These are phyloP conservation scores for Globisporangium polare DNA, from an alignment of 352 stramenopile species.

Conservation along the genomic window DNA sequence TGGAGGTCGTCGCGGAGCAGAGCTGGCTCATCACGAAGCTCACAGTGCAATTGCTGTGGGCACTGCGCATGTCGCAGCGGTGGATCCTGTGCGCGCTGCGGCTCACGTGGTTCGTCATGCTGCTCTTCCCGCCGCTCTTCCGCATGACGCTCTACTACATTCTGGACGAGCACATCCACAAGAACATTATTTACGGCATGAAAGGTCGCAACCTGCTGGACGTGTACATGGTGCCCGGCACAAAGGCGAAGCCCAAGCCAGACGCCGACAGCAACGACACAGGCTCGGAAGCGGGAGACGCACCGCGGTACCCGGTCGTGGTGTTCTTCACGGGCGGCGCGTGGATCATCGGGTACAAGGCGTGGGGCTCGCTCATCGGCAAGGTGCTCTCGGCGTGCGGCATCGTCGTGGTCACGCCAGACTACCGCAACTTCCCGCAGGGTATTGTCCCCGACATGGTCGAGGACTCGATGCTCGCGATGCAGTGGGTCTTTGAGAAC, in stretches of 20 bases:
- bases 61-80: conserved; percentile 55
- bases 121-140: conserved; percentile 52
- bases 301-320: conserved; percentile 64
- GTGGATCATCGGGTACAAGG: conserved; percentile 94
- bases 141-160: conserved; percentile 61
- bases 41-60: conserved; percentile 61
- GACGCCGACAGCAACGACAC: conserved; percentile 7
- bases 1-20: conserved; percentile 63
- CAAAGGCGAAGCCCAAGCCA: conserved; percentile 9
- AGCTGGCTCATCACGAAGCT: conserved; percentile 75
- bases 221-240: conserved; percentile 63
- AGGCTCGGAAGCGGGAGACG: not conserved
- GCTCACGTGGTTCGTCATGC: conserved; percentile 56
- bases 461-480: conserved; percentile 71
- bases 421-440: conserved; percentile 92
- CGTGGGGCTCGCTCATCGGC: conserved; percentile 86
- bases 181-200: conserved; percentile 79
- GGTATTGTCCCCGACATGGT: conserved; percentile 88
- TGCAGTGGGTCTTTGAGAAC: conserved; percentile 89
- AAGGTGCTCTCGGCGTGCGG: conserved; percentile 65
- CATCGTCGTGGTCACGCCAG: conserved; percentile 87
- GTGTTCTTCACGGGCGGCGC: conserved; percentile 89
- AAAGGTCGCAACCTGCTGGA: conserved; percentile 79
- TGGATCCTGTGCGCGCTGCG: conserved; percentile 71
- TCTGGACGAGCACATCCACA: conserved; percentile 52